Percentiles rank a stretch among this genome's conserved stretches.
Conservation (phyloP, 169 alveolate species). For the Sarcocystis neurona region DNA sequence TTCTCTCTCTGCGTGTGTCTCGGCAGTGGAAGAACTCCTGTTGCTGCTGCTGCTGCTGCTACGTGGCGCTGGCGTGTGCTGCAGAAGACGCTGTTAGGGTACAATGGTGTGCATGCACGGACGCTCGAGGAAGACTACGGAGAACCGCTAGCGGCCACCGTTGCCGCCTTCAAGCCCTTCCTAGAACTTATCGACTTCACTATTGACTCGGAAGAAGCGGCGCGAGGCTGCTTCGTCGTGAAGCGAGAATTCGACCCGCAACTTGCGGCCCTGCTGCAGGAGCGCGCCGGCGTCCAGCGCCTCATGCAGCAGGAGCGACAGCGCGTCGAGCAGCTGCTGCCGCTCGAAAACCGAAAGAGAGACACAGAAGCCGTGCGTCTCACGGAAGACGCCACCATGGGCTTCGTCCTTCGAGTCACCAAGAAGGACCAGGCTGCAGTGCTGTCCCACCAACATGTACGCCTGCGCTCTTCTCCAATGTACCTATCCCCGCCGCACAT, state of each 20-base stretch:
- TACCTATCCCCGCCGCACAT: no score
- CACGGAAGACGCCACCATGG: conserved; percentile 79
- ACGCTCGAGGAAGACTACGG: conserved; percentile 67
- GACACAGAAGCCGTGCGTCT: conserved; percentile 74
- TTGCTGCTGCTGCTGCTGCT: conserved; percentile 66
- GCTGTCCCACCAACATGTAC: conserved; percentile 42
- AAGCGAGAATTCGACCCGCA: conserved; percentile 81
- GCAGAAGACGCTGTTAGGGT: conserved; percentile 56
- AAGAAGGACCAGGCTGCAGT: conserved; percentile 80
- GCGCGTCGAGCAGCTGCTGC: conserved; percentile 72
- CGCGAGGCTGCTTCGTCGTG: conserved; percentile 85
- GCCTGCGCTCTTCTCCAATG: no score
- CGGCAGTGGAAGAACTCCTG: conserved; percentile 62
- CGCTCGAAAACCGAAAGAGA: conserved; percentile 75
- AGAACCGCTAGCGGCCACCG: conserved; percentile 78
- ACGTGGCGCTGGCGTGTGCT: neutral
- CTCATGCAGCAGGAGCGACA: conserved; percentile 84
- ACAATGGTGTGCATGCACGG: conserved; percentile 72
- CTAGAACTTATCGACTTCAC: conserved; percentile 90
- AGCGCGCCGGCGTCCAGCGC: conserved; percentile 74
- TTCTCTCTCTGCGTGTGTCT: conserved; percentile 67
- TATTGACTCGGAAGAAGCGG: conserved; percentile 89
- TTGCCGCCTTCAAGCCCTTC: conserved; percentile 82
- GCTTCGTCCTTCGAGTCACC: conserved; percentile 85
- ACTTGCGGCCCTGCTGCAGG: conserved; percentile 74